Evolutionary conservation across 2,329 filamentous ascomycete genomes (phyloP).

Genomic region (Chrysoporthe austroafricana): DNA sequence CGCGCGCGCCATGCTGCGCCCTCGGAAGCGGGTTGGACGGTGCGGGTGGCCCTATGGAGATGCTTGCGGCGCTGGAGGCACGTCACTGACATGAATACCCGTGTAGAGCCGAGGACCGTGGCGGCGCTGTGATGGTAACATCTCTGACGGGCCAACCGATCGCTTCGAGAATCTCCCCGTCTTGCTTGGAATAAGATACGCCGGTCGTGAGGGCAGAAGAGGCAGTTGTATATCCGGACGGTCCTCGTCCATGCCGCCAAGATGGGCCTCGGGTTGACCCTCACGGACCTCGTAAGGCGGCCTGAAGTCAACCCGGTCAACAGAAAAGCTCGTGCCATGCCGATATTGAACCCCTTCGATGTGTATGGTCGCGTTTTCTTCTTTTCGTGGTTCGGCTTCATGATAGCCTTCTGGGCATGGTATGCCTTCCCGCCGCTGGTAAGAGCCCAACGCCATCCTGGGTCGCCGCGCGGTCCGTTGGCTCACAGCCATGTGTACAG

Average conservation of each 20-base stretch:
- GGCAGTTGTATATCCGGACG: not conserved
- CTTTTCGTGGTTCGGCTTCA: slow-evolving; percentile 86
- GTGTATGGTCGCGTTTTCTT: slow-evolving; percentile 86
- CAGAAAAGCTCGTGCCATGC: slow-evolving; percentile 79
- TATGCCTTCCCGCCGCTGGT: slow-evolving; percentile 89
- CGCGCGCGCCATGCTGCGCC: no score
- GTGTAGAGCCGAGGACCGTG: no score
- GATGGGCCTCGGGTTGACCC: slow-evolving; percentile 40
- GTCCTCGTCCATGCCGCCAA: slow-evolving; percentile 3
- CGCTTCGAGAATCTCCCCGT: not conserved
- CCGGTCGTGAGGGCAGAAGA: not conserved
- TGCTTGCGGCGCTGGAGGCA: no score
- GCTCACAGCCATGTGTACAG: slow-evolving; percentile 38
- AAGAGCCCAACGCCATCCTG: slow-evolving; percentile 38
- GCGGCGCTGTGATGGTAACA: no score
- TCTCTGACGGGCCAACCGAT: not conserved
- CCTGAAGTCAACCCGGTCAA: slow-evolving; percentile 84
- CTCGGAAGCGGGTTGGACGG: no score
- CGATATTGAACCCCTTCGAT: slow-evolving; percentile 76
- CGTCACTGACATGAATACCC: no score
- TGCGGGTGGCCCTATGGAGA: no score
- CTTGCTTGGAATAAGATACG: not conserved
- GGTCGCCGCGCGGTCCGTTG: not conserved
- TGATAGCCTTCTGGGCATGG: slow-evolving; percentile 89
- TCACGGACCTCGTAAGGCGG: slow-evolving; percentile 51